phyloP scores from a whole-genome alignment of 352 stramenopile species.

The Saprolegnia parasitica region DNA sequence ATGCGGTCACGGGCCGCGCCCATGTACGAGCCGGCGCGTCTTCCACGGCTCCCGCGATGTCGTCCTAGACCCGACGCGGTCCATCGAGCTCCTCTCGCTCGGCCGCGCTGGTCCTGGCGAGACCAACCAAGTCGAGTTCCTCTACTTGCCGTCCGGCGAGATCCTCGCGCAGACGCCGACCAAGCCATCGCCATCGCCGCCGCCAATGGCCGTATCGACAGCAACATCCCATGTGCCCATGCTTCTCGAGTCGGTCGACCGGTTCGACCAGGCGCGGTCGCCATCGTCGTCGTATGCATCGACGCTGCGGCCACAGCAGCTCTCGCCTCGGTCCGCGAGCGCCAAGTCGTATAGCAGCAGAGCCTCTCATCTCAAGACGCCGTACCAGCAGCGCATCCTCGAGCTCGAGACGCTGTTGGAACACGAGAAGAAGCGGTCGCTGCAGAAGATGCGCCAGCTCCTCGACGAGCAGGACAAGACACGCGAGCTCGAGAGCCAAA shows the following conservation, averaged over 20 bases:
- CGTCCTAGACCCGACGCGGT: not conserved
- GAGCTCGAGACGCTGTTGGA: slow-evolving; percentile 42
- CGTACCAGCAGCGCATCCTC: slow-evolving; percentile 31
- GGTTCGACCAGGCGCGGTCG: not conserved
- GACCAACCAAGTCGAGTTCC: slow-evolving; percentile 23
- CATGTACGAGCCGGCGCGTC: not conserved
- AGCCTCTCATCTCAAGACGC: slow-evolving; percentile 1
- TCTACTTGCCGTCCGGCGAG: slow-evolving; percentile 25
- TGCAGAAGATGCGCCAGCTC: slow-evolving; percentile 64
- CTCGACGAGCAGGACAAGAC: slow-evolving; percentile 62
- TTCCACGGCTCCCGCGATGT: not conserved
- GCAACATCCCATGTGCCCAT: not conserved
- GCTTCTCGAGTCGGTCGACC: not conserved
- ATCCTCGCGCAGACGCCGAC: slow-evolving; percentile 17
- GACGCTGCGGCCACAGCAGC: not conserved
- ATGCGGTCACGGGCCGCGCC: not conserved
- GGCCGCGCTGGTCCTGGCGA: not conserved
- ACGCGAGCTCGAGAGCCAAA: slow-evolving; percentile 45
- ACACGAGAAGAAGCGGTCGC: slow-evolving; percentile 61
- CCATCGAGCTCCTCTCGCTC: not conserved
- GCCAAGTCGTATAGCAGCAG: not conserved
- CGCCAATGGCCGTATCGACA: not conserved
- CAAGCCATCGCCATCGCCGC: not conserved
- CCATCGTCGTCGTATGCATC: slow-evolving; percentile 1
- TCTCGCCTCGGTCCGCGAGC: not conserved